These are phyloP conservation scores for Colletotrichum endophyticum DNA, from an alignment of 2,329 filamentous ascomycete species.

Conservation along the genomic window DNA sequence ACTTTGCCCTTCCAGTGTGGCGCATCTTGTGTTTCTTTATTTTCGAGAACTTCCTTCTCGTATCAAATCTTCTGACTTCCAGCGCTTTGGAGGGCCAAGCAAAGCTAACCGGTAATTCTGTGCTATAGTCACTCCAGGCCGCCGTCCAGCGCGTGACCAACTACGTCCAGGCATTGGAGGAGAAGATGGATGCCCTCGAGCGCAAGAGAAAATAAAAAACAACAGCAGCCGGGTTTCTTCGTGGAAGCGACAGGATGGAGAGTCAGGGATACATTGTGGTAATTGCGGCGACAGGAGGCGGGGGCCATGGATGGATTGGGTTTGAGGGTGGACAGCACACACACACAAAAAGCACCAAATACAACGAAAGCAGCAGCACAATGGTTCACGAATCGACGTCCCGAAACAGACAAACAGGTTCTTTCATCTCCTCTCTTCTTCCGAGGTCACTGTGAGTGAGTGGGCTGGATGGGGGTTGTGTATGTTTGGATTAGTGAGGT, in stretches of 20 bases:
- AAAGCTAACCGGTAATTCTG: not conserved
- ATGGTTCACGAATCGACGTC: conserved; percentile 1
- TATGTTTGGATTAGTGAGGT: not conserved
- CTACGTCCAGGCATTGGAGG: conserved; percentile 83
- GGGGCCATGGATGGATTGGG: not conserved
- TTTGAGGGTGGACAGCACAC: conserved; percentile 6
- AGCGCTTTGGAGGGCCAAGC: not conserved
- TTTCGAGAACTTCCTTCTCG: not conserved
- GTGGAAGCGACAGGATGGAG: not conserved
- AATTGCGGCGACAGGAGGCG: not conserved
- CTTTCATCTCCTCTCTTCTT: not conserved
- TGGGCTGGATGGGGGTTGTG: not conserved
- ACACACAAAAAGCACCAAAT: not conserved
- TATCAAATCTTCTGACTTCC: not conserved
- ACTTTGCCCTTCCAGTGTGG: not conserved
- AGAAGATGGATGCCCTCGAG: conserved; percentile 72
- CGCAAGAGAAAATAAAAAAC: conserved; percentile 66
- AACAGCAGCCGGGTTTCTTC: not conserved
- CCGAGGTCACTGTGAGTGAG: not conserved
- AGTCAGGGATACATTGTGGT: not conserved
- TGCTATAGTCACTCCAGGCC: conserved; percentile 76
- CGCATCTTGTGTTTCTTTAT: not conserved
- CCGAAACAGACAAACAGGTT: not conserved
- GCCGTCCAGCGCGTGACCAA: conserved; percentile 86
- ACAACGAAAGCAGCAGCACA: conserved; percentile 7